Percentiles rank a stretch among this genome's conserved stretches.
phyloP scores from a whole-genome alignment of 768 basidiomycete genomes.

The Cystofilobasidium capitatum region DNA sequence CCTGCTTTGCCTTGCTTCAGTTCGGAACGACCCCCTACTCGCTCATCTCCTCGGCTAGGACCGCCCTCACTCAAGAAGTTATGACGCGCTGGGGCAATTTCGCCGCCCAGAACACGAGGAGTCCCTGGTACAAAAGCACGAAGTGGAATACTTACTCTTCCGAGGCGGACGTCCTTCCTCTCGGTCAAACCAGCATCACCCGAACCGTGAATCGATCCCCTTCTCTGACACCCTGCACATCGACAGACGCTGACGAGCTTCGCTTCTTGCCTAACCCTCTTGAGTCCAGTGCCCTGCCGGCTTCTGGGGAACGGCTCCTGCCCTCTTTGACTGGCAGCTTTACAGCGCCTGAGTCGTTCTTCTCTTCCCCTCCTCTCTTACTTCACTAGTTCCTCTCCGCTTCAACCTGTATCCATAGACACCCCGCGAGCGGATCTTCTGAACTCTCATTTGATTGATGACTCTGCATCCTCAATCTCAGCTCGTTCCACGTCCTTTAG shows the following conservation, averaged over 20 bases:
- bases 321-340: conserved; percentile 22
- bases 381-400: neutral
- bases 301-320: conserved; percentile 13
- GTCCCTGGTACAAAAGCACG: too few species aligned
- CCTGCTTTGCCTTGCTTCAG: neutral
- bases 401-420: too few species aligned
- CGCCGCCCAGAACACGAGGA: neutral
- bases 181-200: neutral
- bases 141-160: neutral
- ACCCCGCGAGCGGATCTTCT: too few species aligned
- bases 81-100: conserved; percentile 15
- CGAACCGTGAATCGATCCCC: neutral
- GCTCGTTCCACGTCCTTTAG: neutral
- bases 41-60: neutral
- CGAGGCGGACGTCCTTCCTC: neutral
- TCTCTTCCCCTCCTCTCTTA: neutral
- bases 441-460: neutral
- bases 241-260: neutral
- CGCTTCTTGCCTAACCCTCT: neutral
- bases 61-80: neutral
- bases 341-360: neutral
- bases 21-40: neutral
- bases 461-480: neutral
- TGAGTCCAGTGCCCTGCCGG: neutral
- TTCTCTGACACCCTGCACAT: neutral